Base-by-base conservation (phyloP, 257 asterid species). In the Nicotiana knightiana region DNA sequence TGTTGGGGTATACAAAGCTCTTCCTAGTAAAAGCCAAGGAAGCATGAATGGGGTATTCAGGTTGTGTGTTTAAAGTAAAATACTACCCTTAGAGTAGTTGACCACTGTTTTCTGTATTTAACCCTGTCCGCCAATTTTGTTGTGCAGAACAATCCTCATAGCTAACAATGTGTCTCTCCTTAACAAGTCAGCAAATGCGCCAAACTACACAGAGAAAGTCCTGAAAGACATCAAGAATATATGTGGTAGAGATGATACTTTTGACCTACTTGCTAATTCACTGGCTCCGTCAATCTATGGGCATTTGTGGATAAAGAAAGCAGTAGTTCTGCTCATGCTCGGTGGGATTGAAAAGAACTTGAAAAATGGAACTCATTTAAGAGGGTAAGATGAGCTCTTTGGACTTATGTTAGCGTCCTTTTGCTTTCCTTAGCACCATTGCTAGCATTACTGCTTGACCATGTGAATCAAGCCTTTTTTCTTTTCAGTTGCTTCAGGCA, bases 251-350 rank as follows among this genome's bases (percentile, higher is more conserved):
- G 93, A 93, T 73, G 98, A 96, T 83, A 85, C 92, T 66, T 94
- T 94, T 73, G 91, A 91, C 55, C 90, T 96, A 68, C 98, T 96
- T 85, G 97, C 91, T 73, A 91, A 89, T 85, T 96, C 99, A 46
- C 94, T 96, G 67, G 99, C 99, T 2, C 99, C 99, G 62, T 96
- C 98, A 76, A 96, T 96, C 54, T 93, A 93, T 70, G 99, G 98
- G 86, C 98, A 96, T 85, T 80, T 84, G 77, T 94, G 99, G 99
- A 96, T 94, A 86, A 96, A 96, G 88, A 96, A 96, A 83, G 96
- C 99, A 53, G 95, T 94, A 83, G 73, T 96, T 87, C 88, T 96
- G 54, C 81, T 96, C 89, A 94, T 96, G 99, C 98, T 96, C 21
- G 98, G 99, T 77, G 99, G 99, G 87, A 90, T 87, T 51, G 99